Conservation (phyloP, 2,329 filamentous ascomycete species). For the Paracorniculantispora psalliotae region DNA sequence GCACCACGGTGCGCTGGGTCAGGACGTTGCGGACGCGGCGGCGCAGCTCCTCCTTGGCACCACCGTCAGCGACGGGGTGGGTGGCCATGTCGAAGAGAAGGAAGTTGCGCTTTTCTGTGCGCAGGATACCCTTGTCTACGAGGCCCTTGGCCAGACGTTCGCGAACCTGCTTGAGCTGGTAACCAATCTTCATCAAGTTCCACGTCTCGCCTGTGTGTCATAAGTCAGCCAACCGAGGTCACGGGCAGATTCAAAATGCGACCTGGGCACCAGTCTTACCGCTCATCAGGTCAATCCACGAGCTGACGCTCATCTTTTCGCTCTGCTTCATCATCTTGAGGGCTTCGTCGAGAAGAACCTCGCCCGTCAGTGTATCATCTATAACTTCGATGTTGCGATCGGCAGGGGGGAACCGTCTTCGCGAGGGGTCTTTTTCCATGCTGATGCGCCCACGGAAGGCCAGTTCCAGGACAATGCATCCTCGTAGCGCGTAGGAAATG, state of each 20-base stretch:
- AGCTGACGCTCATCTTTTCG: constrained; percentile 99
- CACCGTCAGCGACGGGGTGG: constrained; percentile 91
- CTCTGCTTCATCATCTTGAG: constrained; percentile 99
- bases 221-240: constrained; percentile 18
- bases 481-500: constrained; percentile 94
- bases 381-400: constrained; percentile 95
- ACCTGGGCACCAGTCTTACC: constrained; percentile 53
- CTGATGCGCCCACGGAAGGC: constrained; percentile 93
- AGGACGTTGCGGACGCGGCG: constrained; percentile 87
- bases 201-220: constrained; percentile 78
- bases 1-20: constrained; percentile 88
- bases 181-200: constrained; percentile 99
- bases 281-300: constrained; percentile 98
- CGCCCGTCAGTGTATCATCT: constrained; percentile 92
- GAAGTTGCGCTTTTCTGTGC: constrained; percentile 99
- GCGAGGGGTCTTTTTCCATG: constrained; percentile 95
- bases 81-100: constrained; percentile 99
- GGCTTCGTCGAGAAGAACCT: constrained; percentile 94
- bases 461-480: constrained; percentile 96
- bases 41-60: constrained; percentile 95
- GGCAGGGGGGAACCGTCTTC: constrained; percentile 85
- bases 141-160: constrained; percentile 95
- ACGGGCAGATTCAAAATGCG: not conserved
- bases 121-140: constrained; percentile 96
- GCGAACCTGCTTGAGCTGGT: constrained; percentile 98